These are phyloP conservation scores for Aurinia saxatilis DNA, from an alignment of 345 rosid species.

Conservation along the genomic window DNA sequence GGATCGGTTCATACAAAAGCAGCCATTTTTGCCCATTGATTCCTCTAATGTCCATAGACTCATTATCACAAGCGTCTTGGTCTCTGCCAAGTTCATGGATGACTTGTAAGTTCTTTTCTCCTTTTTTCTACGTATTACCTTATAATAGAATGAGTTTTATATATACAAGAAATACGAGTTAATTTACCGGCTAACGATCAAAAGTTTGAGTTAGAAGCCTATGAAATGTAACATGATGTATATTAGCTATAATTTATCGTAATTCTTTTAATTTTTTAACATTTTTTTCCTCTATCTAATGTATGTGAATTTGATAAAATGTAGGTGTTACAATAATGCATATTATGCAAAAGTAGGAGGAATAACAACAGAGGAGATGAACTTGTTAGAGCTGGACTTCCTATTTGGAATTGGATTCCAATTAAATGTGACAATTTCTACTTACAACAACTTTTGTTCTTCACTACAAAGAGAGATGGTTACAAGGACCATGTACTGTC, in stretches of 20 bases:
- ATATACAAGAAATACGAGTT: too few relatives aligned
- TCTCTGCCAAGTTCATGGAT: constrained; percentile 83
- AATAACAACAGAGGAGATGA: constrained; percentile 61
- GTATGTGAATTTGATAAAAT: background rate
- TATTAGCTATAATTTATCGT: too few relatives aligned
- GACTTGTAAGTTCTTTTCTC: constrained; percentile 87
- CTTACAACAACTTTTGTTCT: constrained; percentile 43
- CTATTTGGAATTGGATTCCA: constrained; percentile 60
- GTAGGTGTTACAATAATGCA: constrained; percentile 57
- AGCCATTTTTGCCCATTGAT: constrained; percentile 46
- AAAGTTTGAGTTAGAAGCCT: too few relatives aligned
- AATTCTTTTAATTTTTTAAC: too few relatives aligned
- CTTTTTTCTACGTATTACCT: too few relatives aligned
- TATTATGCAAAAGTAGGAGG: constrained; percentile 69
- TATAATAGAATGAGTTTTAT: too few relatives aligned
- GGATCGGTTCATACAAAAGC: constrained; percentile 54
- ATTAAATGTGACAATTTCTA: constrained; percentile 51
- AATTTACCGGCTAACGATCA: too few relatives aligned
- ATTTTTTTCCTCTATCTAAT: too few relatives aligned
- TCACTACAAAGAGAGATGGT: constrained; percentile 46
- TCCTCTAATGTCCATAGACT: constrained; percentile 65
- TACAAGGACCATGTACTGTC: constrained; percentile 32
- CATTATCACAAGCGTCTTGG: constrained; percentile 66
- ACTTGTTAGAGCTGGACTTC: constrained; percentile 70
- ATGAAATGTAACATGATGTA: too few relatives aligned